A percentile compares a stretch with the other conserved stretches of the same genome.
phyloP scores from a whole-genome alignment of 306 rosid genomes.

The Citrullus mucosospermus region DNA sequence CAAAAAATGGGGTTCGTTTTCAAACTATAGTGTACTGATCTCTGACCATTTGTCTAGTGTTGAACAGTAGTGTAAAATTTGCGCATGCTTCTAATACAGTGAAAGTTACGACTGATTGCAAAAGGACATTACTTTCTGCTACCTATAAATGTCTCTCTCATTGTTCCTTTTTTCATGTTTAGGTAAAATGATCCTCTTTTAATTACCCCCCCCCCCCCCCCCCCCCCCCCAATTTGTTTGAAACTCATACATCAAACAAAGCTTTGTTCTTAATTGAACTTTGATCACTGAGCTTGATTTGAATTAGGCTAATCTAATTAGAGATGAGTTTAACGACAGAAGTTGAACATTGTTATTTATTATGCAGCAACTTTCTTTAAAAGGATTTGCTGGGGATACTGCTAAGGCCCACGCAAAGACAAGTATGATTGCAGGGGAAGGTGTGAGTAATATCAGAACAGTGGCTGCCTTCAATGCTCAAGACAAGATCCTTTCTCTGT shows the following conservation, averaged over 20 bases:
- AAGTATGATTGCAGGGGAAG: conserved; percentile 98
- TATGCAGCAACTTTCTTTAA: conserved; percentile 79
- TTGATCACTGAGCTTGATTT: not conserved
- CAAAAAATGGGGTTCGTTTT: conserved; percentile 28
- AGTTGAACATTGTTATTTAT: not conserved
- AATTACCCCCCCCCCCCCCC: too few relatives aligned
- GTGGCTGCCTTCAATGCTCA: conserved; percentile 98
- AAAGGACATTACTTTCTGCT: conserved; percentile 19
- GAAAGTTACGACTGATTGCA: conserved; percentile 28
- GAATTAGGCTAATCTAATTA: not conserved
- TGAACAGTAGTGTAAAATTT: conserved; percentile 20
- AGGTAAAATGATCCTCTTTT: not conserved
- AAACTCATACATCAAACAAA: not conserved
- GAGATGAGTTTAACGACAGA: not conserved
- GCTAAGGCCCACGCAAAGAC: conserved; percentile 99
- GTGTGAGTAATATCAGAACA: conserved; percentile 94
- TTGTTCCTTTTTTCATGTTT: conserved; percentile 10
- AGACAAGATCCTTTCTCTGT: conserved; percentile 60
- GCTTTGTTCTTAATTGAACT: not conserved
- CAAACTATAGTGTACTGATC: conserved; percentile 18
- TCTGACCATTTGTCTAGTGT: conserved; percentile 20
- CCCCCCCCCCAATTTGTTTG: too few relatives aligned
- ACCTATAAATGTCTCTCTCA: conserved; percentile 25
- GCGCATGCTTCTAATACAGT: conserved; percentile 56
- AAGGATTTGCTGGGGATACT: conserved; percentile 99